Evolutionary conservation across 1,284 basidiomycete species (phyloP).

Genomic region (Lignosus rhinocerotis): DNA sequence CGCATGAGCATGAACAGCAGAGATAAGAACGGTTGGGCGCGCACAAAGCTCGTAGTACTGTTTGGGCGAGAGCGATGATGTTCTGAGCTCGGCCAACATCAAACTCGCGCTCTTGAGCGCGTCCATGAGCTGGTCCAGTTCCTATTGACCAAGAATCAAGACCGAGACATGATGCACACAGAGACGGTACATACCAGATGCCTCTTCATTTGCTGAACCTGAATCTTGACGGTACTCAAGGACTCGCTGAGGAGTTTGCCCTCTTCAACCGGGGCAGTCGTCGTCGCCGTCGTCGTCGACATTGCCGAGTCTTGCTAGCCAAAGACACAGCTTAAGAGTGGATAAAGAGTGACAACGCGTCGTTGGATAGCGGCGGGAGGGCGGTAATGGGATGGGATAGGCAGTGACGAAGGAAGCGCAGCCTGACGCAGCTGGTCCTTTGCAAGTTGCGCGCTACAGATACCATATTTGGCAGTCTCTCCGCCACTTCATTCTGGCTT

Average conservation of each 20-base stretch:
- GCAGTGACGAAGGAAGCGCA: constrained; percentile 10
- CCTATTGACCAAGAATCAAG: constrained; percentile 43
- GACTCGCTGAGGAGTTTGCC: constrained; percentile 83
- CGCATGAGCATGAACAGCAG: constrained; percentile 2
- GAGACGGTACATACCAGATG: constrained; percentile 66
- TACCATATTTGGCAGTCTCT: constrained; percentile 10
- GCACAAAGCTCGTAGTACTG: constrained; percentile 96
- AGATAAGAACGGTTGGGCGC: constrained; percentile 31
- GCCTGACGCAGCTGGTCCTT: not conserved
- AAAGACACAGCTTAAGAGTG: not conserved
- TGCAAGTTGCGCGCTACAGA: constrained; percentile 13
- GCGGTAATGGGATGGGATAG: not conserved
- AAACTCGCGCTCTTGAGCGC: constrained; percentile 92
- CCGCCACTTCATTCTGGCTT: not conserved
- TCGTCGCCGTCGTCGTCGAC: constrained; percentile 26
- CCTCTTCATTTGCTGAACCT: constrained; percentile 91
- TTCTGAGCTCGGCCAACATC: constrained; percentile 93
- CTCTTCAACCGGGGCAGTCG: constrained; percentile 52
- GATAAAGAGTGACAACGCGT: not conserved
- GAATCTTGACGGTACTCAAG: constrained; percentile 86
- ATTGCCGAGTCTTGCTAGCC: constrained; percentile 10
- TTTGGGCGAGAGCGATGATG: constrained; percentile 89
- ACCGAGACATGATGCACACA: not conserved
- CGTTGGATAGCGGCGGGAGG: not conserved
- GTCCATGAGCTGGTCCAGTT: constrained; percentile 95